These are phyloP conservation scores for Kodamaea plutei DNA, from an alignment of 1,139 yeast species.

Conservation along the genomic window DNA sequence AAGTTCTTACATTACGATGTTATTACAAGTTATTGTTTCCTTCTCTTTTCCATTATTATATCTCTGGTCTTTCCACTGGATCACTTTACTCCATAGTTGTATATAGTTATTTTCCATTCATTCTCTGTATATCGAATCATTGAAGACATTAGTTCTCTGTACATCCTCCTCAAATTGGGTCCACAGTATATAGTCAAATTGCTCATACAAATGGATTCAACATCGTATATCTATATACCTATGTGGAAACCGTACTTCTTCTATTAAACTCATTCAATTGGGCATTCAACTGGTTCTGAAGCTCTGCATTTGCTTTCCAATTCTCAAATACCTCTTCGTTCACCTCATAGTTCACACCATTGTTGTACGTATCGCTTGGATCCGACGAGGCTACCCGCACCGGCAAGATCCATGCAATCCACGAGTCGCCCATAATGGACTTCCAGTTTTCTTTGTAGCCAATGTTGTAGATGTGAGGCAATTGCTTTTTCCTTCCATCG, in stretches of 20 bases:
- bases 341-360: conserved; percentile 52
- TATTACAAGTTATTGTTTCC: no score
- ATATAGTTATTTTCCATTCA: no score
- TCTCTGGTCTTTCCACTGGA: no score
- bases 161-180: no score
- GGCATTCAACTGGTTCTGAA: conserved; percentile 46
- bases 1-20: no score
- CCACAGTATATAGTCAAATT: no score
- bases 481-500: conserved; percentile 22
- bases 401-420: conserved; percentile 74
- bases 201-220: no score
- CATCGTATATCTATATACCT: no score
- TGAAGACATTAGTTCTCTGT: no score
- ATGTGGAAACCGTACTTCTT: conserved; percentile 3
- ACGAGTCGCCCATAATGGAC: conserved; percentile 65
- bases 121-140: no score
- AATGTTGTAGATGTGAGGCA: conserved; percentile 72
- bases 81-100: no score
- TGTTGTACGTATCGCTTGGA: conserved; percentile 26
- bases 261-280: conserved; percentile 28
- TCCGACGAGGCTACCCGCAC: conserved; percentile 26
- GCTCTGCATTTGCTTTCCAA: conserved; percentile 37
- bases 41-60: no score
- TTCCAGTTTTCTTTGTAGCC: conserved; percentile 62
- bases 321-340: conserved; percentile 40